phyloP scores from a whole-genome alignment of 441 rosid genomes.

The Syzygium syzygioides region DNA sequence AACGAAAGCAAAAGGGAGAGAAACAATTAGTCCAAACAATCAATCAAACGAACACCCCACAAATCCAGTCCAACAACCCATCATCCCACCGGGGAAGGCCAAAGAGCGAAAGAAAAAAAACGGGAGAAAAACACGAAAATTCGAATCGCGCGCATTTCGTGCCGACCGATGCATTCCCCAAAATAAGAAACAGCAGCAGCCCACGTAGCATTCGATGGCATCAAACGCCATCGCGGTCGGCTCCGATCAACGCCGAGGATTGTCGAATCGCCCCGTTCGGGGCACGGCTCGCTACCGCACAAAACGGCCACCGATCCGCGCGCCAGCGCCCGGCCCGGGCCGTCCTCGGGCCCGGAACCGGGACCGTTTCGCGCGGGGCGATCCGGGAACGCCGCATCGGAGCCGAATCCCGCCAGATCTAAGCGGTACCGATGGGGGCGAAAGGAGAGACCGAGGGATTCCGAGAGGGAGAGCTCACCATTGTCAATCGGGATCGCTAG shows the following conservation, averaged over 20 bases:
- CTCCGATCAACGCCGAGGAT: neutral
- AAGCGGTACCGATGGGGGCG: constrained; percentile 7
- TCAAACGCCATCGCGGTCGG: neutral
- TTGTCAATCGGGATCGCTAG: neutral
- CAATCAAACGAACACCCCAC: neutral
- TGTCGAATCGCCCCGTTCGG: neutral
- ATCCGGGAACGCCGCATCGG: constrained; percentile 21
- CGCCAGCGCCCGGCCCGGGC: constrained; percentile 1
- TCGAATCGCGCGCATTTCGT: neutral
- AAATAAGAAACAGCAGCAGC: neutral
- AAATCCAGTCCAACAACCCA: neutral
- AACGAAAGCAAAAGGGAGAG: constrained; percentile 8
- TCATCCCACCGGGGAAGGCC: neutral
- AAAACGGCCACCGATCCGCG: neutral
- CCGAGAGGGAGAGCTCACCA: neutral
- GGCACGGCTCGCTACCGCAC: too few relatives aligned
- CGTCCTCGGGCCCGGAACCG: neutral
- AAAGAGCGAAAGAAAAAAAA: neutral
- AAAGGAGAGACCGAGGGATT: neutral
- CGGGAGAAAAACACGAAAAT: neutral
- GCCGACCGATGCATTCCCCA: neutral
- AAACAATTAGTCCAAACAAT: constrained; percentile 1
- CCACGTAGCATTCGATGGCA: neutral
- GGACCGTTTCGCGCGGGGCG: neutral
- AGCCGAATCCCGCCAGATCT: constrained; percentile 54